Percentiles rank a stretch among this genome's conserved stretches.
phyloP scores from a whole-genome alignment of 208 protist species.

The Naegleria gruberi region DNA sequence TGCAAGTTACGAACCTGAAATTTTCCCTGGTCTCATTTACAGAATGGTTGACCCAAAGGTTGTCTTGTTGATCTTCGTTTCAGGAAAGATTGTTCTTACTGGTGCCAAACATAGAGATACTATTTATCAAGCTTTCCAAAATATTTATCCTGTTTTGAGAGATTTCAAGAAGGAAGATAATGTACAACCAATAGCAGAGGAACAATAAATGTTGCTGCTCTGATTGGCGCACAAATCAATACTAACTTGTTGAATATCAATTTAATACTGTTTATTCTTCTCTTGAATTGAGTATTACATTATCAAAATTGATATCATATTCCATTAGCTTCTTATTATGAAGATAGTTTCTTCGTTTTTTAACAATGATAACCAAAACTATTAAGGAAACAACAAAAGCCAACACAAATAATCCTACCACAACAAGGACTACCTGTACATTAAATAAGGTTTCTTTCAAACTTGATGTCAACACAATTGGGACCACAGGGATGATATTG shows the following conservation, averaged over 20 bases:
- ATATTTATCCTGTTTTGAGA: constrained; percentile 62
- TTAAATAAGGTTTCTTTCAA: background rate
- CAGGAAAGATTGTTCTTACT: constrained; percentile 80
- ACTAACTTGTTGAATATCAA: background rate
- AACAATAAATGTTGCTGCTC: background rate
- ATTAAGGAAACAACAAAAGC: background rate
- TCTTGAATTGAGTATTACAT: background rate
- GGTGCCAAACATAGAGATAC: constrained; percentile 62
- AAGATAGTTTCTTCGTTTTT: background rate
- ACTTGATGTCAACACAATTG: background rate
- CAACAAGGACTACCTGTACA: background rate
- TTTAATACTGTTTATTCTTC: background rate
- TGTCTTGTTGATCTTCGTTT: constrained; percentile 78
- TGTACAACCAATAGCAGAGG: background rate
- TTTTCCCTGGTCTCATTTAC: constrained; percentile 79
- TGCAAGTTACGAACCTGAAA: constrained; percentile 68
- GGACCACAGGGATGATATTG: background rate
- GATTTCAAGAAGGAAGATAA: constrained; percentile 50
- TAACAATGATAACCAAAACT: background rate
- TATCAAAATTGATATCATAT: background rate
- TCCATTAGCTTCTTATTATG: background rate
- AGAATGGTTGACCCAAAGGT: constrained; percentile 69
- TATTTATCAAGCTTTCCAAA: constrained; percentile 59
- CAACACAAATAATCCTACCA: background rate
- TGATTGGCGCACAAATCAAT: no score